Evolutionary conservation across 441 rosid species (phyloP).

Genomic region (Adansonia madagascariensis): DNA sequence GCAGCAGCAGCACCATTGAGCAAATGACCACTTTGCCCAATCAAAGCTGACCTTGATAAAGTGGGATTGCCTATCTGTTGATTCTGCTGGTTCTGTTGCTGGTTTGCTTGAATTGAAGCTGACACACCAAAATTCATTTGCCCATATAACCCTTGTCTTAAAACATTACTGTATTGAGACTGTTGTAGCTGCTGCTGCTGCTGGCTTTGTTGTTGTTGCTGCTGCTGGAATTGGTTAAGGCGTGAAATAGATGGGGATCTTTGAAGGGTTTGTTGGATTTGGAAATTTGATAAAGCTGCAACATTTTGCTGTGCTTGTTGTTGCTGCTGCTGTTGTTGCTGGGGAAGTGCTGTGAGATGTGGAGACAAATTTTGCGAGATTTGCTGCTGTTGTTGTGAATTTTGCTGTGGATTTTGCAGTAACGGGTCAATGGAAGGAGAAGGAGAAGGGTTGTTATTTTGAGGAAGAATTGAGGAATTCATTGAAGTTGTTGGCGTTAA

Average conservation of each 20-base stretch:
- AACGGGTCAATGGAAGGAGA: conserved; percentile 52
- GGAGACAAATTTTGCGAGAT: conserved; percentile 49
- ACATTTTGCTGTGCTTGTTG: conserved; percentile 40
- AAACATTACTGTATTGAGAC: conserved; percentile 49
- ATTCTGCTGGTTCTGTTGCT: conserved; percentile 56
- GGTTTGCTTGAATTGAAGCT: conserved; percentile 56
- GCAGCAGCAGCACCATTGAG: conserved; percentile 57
- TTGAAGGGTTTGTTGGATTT: conserved; percentile 58
- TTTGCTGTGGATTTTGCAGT: conserved; percentile 47
- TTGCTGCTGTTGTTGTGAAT: conserved; percentile 38
- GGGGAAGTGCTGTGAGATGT: conserved; percentile 41
- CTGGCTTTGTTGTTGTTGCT: conserved; percentile 51
- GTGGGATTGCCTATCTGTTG: conserved; percentile 57
- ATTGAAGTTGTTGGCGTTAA: conserved; percentile 11
- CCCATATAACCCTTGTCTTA: conserved; percentile 74
- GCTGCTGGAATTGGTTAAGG: conserved; percentile 66
- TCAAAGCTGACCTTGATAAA: conserved; percentile 60
- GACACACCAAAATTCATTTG: conserved; percentile 76
- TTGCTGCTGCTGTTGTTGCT: conserved; percentile 45
- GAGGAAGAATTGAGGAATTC: conserved; percentile 32
- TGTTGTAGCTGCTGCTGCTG: conserved; percentile 51
- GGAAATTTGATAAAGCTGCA: conserved; percentile 50
- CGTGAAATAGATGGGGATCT: conserved; percentile 78
- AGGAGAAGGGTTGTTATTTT: conserved; percentile 39
- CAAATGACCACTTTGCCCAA: conserved; percentile 81